phyloP scores from a whole-genome alignment of 2,329 filamentous ascomycete species.

The Peltaster fructicola region DNA sequence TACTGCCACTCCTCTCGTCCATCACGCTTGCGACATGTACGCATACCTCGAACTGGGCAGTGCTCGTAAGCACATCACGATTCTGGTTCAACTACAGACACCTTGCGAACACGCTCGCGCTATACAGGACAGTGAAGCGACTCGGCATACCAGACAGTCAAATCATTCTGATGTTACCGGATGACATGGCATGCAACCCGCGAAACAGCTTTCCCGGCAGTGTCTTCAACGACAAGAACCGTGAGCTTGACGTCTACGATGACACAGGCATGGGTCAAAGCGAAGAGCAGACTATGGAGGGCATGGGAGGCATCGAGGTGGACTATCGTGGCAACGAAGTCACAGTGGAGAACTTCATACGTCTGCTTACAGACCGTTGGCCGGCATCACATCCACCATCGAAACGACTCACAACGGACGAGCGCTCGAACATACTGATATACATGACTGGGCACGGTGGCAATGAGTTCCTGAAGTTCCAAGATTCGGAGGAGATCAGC shows the following conservation, averaged over 20 bases:
- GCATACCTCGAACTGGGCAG: conserved; percentile 98
- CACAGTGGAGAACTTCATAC: conserved; percentile 96
- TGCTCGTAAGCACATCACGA: conserved; percentile 92
- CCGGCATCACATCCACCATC: conserved; percentile 88
- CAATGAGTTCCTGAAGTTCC: conserved; percentile 96
- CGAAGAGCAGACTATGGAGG: conserved; percentile 4
- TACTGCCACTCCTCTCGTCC: conserved; percentile 10
- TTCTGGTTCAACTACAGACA: conserved; percentile 99
- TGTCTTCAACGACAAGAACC: conserved; percentile 95
- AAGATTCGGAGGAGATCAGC: conserved; percentile 93
- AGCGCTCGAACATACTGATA: conserved; percentile 88
- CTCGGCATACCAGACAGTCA: conserved; percentile 95
- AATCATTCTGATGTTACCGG: conserved; percentile 98
- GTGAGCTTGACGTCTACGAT: conserved; percentile 87
- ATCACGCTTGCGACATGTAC: conserved; percentile 37
- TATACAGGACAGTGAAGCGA: conserved; percentile 95
- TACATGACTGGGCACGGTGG: conserved; percentile 99
- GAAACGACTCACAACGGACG: conserved; percentile 85
- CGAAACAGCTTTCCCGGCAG: conserved; percentile 95
- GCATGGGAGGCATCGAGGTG: conserved; percentile 55
- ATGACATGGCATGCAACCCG: conserved; percentile 99
- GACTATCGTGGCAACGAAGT: conserved; percentile 97
- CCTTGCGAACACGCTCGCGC: conserved; percentile 88
- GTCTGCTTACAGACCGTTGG: conserved; percentile 81
- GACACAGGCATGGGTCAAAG: conserved; percentile 31